These are phyloP conservation scores for Rhizopogon sp. DNA, from an alignment of 768 basidiomycete species.

Conservation along the genomic window DNA sequence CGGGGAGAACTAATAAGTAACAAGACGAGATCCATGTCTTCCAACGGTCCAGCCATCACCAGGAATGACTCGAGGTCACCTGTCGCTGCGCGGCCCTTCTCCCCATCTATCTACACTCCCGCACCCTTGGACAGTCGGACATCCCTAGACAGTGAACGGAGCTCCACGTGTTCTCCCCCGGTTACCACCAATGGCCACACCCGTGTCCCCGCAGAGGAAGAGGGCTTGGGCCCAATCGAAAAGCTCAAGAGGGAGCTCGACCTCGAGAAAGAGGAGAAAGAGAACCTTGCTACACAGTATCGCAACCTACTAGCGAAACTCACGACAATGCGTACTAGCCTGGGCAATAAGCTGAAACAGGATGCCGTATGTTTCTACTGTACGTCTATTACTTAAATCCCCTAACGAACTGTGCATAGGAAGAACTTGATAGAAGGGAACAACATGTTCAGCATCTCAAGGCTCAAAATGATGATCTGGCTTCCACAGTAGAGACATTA, in stretches of 20 bases:
- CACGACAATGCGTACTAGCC: conserved; percentile 86
- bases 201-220: conserved; percentile 30
- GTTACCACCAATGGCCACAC: conserved; percentile 31
- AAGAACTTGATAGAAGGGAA: conserved; percentile 95
- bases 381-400: background rate
- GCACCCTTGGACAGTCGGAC: conserved; percentile 26
- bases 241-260: conserved; percentile 73
- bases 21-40: conserved; percentile 5
- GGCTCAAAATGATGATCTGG: conserved; percentile 72
- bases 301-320: conserved; percentile 81
- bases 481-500: conserved; percentile 68
- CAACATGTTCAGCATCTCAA: conserved; percentile 76
- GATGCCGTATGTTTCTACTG: conserved; percentile 72
- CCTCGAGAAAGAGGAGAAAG: conserved; percentile 78
- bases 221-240: conserved; percentile 44
- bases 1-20: background rate
- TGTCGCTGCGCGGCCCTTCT: conserved; percentile 23
- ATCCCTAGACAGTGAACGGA: conserved; percentile 46
- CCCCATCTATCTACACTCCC: conserved; percentile 16
- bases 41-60: conserved; percentile 4
- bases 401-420: conserved; percentile 45
- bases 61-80: conserved; percentile 16
- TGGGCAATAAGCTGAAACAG: conserved; percentile 92
- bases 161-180: conserved; percentile 20
- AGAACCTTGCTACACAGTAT: conserved; percentile 81